These are phyloP conservation scores for Coffea humblotiana DNA, from an alignment of 305 asterid species.

Conservation along the genomic window DNA sequence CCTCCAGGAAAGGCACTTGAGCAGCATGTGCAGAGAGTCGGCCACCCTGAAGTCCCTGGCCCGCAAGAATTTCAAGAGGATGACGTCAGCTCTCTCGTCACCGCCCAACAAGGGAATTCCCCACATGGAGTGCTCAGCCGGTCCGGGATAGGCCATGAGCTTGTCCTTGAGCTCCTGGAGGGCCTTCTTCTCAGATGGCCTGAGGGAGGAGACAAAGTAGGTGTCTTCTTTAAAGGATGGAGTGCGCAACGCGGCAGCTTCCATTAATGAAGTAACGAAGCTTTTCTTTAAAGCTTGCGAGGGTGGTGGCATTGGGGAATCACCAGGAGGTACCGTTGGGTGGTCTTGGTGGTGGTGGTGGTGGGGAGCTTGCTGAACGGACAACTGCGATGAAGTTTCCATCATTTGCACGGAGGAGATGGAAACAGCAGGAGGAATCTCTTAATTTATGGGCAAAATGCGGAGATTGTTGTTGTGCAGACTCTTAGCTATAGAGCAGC, in stretches of 20 bases:
- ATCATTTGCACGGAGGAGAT: slow-evolving; percentile 23
- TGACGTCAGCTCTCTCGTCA: slow-evolving; percentile 64
- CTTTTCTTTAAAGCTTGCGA: slow-evolving; percentile 39
- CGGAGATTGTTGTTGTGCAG: background rate
- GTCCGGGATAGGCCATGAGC: slow-evolving; percentile 33
- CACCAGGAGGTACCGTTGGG: slow-evolving; percentile 16
- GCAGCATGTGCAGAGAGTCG: slow-evolving; percentile 62
- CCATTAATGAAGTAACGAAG: slow-evolving; percentile 62
- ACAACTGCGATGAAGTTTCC: slow-evolving; percentile 47
- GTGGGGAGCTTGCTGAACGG: slow-evolving; percentile 24
- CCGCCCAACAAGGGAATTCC: slow-evolving; percentile 47
- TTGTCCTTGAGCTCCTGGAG: slow-evolving; percentile 56
- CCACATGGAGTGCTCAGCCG: slow-evolving; percentile 61
- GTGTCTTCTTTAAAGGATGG: slow-evolving; percentile 85
- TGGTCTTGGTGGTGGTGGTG: slow-evolving; percentile 14
- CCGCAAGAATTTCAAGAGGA: slow-evolving; percentile 79
- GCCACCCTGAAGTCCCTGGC: slow-evolving; percentile 73
- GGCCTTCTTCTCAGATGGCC: slow-evolving; percentile 54
- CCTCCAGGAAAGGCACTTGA: slow-evolving; percentile 65
- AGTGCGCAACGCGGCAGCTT: slow-evolving; percentile 54
- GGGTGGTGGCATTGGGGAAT: slow-evolving; percentile 38
- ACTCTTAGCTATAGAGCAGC: background rate
- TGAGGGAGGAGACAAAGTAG: slow-evolving; percentile 61
- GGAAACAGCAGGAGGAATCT: background rate
- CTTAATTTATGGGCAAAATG: background rate